A percentile compares a stretch with the other conserved stretches of the same genome.
These are phyloP conservation scores for Cicer yamashitae DNA, from an alignment of 306 rosid genomes.

Conservation along the genomic window DNA sequence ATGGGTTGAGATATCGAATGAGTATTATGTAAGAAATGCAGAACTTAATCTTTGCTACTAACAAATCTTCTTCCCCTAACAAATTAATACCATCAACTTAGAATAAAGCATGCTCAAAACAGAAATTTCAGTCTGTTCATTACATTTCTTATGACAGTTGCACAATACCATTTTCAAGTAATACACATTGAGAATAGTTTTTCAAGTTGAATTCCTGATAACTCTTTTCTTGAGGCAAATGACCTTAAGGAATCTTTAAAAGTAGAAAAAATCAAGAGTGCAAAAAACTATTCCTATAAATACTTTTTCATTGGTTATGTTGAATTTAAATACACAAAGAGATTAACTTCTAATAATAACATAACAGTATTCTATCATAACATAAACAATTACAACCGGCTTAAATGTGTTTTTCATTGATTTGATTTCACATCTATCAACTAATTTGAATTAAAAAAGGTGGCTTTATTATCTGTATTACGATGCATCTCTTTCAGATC, in stretches of 20 bases:
- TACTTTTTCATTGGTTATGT: neutral
- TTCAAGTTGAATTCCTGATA: neutral
- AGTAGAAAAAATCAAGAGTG: neutral
- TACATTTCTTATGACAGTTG: too few relatives aligned
- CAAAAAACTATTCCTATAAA: neutral
- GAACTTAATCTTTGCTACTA: too few relatives aligned
- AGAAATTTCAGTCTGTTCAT: neutral
- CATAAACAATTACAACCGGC: neutral
- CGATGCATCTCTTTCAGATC: conserved; percentile 21
- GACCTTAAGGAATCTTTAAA: neutral
- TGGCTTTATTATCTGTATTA: conserved; percentile 22
- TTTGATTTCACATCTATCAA: conserved; percentile 41
- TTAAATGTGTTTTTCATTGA: conserved; percentile 16
- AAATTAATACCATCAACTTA: too few relatives aligned
- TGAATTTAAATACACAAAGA: neutral
- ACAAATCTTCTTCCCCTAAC: too few relatives aligned
- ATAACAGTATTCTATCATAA: conserved; percentile 5
- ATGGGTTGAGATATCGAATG: too few relatives aligned
- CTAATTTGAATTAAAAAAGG: conserved; percentile 28
- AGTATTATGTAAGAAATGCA: too few relatives aligned
- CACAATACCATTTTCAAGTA: too few relatives aligned
- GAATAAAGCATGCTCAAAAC: neutral
- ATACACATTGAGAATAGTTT: too few relatives aligned
- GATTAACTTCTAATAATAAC: neutral
- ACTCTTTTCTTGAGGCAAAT: conserved; percentile 5